A percentile compares a stretch with the other conserved stretches of the same genome.
These are phyloP conservation scores for Tolypocladium inflatum DNA, from an alignment of 2,329 filamentous ascomycete genomes.

Conservation along the genomic window DNA sequence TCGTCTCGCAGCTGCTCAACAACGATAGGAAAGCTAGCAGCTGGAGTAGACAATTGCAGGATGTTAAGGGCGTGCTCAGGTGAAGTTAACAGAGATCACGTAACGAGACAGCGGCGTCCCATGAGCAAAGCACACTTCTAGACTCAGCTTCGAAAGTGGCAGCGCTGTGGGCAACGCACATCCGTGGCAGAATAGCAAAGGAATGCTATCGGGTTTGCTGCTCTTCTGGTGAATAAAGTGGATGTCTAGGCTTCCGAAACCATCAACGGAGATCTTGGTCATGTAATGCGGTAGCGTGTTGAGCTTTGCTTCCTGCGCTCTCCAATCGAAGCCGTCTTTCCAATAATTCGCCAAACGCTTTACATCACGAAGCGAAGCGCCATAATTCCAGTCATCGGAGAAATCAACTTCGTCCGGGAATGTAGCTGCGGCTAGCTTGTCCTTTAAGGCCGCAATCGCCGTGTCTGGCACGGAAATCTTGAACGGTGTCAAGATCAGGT, in stretches of 20 bases:
- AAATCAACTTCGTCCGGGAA: conserved; percentile 20
- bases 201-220: conserved; percentile 42
- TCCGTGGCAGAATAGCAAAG: conserved; percentile 43
- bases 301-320: conserved; percentile 44
- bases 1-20: too few species aligned
- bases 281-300: conserved; percentile 52
- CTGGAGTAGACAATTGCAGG: too few species aligned
- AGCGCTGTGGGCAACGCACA: conserved; percentile 5
- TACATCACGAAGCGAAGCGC: conserved; percentile 20
- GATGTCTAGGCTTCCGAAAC: conserved; percentile 48
- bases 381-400: conserved; percentile 22
- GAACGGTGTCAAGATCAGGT: too few species aligned
- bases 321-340: conserved; percentile 50
- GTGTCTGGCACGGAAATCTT: conserved; percentile 22
- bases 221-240: conserved; percentile 56
- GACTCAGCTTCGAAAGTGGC: too few species aligned
- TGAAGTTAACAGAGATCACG: too few species aligned
- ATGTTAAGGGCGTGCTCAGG: too few species aligned
- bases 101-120: too few species aligned
- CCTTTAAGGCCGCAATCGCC: conserved; percentile 16
- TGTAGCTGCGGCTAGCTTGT: conserved; percentile 19
- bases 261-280: conserved; percentile 40
- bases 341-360: conserved; percentile 25
- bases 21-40: too few species aligned
- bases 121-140: too few species aligned